phyloP scores from a whole-genome alignment of 2,329 filamentous ascomycete genomes.

The Sarocladiaceae sp. region DNA sequence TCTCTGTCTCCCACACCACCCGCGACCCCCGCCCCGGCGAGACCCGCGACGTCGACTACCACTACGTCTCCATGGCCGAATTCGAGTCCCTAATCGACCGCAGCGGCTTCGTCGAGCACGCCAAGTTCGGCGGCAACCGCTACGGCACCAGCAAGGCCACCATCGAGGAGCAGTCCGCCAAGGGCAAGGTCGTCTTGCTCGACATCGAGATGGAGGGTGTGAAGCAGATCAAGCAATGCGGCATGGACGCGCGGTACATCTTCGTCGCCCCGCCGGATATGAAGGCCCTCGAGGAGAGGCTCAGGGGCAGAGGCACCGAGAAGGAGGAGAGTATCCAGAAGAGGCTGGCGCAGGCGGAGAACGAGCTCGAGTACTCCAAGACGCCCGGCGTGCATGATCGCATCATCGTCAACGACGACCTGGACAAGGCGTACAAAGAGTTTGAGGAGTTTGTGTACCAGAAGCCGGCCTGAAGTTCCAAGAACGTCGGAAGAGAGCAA shows the following conservation, averaged over 20 bases:
- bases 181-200: constrained; percentile 70
- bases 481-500: too few relatives aligned
- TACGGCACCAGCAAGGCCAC: constrained; percentile 82
- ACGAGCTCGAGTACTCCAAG: constrained; percentile 68
- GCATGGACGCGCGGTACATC: constrained; percentile 70
- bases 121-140: constrained; percentile 75
- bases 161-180: constrained; percentile 66
- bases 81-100: constrained; percentile 64
- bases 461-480: neutral
- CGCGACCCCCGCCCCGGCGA: constrained; percentile 70
- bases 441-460: constrained; percentile 45
- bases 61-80: constrained; percentile 61
- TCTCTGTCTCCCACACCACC: constrained; percentile 71
- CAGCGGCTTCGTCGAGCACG: constrained; percentile 77
- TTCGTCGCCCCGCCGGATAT: constrained; percentile 78
- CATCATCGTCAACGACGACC: constrained; percentile 35
- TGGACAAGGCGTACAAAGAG: constrained; percentile 46
- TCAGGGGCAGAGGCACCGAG: constrained; percentile 74
- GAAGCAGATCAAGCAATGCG: constrained; percentile 80
- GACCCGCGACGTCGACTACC: constrained; percentile 71
- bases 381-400: constrained; percentile 48
- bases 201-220: constrained; percentile 99
- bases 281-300: constrained; percentile 65
- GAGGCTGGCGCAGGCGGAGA: constrained; percentile 63
- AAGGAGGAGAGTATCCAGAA: constrained; percentile 64